These are phyloP conservation scores for Russula olivacea DNA, from an alignment of 768 basidiomycete species.

Conservation along the genomic window DNA sequence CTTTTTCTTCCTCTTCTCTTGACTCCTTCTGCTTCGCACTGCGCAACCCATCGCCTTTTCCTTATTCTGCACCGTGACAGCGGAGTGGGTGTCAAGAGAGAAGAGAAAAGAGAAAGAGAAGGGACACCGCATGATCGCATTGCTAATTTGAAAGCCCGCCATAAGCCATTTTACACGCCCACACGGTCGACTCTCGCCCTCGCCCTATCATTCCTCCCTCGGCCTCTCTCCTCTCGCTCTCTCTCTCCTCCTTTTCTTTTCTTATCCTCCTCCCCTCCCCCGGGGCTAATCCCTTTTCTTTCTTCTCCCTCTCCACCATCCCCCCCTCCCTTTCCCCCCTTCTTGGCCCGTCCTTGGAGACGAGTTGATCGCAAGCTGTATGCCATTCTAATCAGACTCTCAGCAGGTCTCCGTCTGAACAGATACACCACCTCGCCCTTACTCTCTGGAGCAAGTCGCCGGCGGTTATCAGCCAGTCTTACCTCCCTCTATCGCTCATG, in stretches of 20 bases:
- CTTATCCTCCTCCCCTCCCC: not conserved
- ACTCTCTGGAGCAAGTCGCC: constrained; percentile 28
- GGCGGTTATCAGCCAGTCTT: constrained; percentile 31
- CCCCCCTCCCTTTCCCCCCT: not conserved
- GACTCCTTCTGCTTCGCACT: not conserved
- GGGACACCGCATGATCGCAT: constrained; percentile 21
- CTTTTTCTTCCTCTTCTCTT: constrained; percentile 8
- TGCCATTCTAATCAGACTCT: constrained; percentile 39
- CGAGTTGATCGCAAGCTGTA: constrained; percentile 20
- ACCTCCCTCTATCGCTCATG: constrained; percentile 30
- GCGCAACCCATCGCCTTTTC: not conserved
- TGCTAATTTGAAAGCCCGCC: constrained; percentile 21
- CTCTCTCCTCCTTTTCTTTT: not conserved
- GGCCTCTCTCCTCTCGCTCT: not conserved
- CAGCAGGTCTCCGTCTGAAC: constrained; percentile 58
- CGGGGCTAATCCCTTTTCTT: constrained; percentile 2
- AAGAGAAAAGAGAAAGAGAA: not conserved
- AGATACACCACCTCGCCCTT: constrained; percentile 28
- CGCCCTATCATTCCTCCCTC: constrained; percentile 18
- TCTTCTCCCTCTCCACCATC: not conserved
- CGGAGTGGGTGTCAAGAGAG: not conserved
- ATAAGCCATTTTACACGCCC: constrained; percentile 31
- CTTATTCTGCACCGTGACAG: not conserved
- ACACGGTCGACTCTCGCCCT: constrained; percentile 14
- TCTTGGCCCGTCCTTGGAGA: constrained; percentile 8